These are phyloP conservation scores for Albifimbria verrucaria DNA, from an alignment of 2,329 filamentous ascomycete species.

Conservation along the genomic window DNA sequence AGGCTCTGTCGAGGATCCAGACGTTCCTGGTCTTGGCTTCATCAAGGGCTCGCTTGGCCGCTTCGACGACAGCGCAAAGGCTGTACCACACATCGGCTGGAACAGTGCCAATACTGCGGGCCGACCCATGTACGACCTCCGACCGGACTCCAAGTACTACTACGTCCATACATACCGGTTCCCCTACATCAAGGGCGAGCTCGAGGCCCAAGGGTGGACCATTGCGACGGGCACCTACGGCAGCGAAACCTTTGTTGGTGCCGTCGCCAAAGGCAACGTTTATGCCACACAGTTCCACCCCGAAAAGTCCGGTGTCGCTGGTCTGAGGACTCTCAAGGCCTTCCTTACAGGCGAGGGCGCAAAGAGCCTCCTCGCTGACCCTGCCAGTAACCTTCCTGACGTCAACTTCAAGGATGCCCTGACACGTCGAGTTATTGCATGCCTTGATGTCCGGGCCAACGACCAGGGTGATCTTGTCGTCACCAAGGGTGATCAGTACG, in stretches of 20 bases:
- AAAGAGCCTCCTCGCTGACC: slow-evolving; percentile 39
- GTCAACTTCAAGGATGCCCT: slow-evolving; percentile 58
- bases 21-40: slow-evolving; percentile 70
- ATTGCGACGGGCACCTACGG: slow-evolving; percentile 91
- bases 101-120: slow-evolving; percentile 74
- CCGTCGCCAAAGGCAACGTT: slow-evolving; percentile 79
- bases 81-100: slow-evolving; percentile 99
- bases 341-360: slow-evolving; percentile 74
- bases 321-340: slow-evolving; percentile 76
- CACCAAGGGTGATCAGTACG: slow-evolving; percentile 98
- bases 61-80: slow-evolving; percentile 75
- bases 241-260: slow-evolving; percentile 84
- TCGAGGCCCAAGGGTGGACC: slow-evolving; percentile 82
- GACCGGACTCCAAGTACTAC: slow-evolving; percentile 89
- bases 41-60: slow-evolving; percentile 69
- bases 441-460: slow-evolving; percentile 91
- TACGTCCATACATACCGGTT: slow-evolving; percentile 95
- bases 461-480: slow-evolving; percentile 94
- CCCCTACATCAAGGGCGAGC: slow-evolving; percentile 67
- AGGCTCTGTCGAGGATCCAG: slow-evolving; percentile 74
- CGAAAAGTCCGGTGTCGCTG: slow-evolving; percentile 91
- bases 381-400: slow-evolving; percentile 11
- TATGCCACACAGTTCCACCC: slow-evolving; percentile 96
- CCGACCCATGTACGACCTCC: slow-evolving; percentile 69
- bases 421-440: slow-evolving; percentile 92